Conservation (phyloP, 306 rosid species). For the Luffa aegyptiaca region DNA sequence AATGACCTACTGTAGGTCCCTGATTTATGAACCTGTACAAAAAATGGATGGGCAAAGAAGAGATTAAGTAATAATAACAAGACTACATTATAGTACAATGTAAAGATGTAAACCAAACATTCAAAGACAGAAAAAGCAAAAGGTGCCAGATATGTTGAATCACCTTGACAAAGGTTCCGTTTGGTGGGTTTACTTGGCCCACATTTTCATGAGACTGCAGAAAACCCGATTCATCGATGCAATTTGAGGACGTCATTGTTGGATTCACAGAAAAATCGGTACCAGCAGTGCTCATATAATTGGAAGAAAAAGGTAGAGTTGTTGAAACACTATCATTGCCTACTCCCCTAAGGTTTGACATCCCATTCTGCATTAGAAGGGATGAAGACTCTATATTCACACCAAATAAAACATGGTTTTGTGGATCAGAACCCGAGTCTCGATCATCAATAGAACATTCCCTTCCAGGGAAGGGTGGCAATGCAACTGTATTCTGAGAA, state of each 20-base stretch:
- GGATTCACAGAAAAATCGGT: conserved; percentile 50
- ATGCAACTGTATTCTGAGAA: conserved; percentile 47
- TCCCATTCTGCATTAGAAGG: conserved; percentile 67
- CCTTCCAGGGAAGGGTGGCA: conserved; percentile 98
- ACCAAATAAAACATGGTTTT: conserved; percentile 78
- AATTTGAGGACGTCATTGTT: conserved; percentile 43
- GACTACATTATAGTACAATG: background rate
- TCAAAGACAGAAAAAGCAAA: background rate
- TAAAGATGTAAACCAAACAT: background rate
- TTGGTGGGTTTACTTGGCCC: conserved; percentile 50
- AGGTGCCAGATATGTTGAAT: background rate
- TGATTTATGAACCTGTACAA: conserved; percentile 38
- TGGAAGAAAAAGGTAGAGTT: conserved; percentile 52
- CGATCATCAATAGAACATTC: conserved; percentile 75
- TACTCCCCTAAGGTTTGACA: conserved; percentile 51
- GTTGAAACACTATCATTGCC: conserved; percentile 36
- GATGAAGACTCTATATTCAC: conserved; percentile 82
- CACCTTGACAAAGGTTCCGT: conserved; percentile 88
- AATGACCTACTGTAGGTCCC: conserved; percentile 55
- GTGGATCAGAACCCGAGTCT: conserved; percentile 60
- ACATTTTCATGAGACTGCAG: conserved; percentile 51
- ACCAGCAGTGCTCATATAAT: conserved; percentile 49
- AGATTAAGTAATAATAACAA: background rate
- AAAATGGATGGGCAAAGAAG: background rate
- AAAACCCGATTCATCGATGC: conserved; percentile 60